These are phyloP conservation scores for Alternaria tenuissima DNA, from an alignment of 2,329 filamentous ascomycete genomes.

Conservation along the genomic window DNA sequence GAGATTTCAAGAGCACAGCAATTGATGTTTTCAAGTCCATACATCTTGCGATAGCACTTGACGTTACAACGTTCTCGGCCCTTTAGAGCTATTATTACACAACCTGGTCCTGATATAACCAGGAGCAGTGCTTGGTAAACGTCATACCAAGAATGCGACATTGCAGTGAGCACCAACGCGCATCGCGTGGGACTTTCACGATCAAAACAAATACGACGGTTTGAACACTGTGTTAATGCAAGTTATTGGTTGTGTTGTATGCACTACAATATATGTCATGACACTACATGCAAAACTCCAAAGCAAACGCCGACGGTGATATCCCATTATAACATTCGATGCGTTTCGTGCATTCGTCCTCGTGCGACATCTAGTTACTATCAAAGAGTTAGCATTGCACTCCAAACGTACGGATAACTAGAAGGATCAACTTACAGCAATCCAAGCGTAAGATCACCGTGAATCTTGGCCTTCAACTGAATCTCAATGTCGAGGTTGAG, in stretches of 20 bases:
- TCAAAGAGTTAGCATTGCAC: slow-evolving; percentile 23
- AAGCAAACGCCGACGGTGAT: slow-evolving; percentile 37
- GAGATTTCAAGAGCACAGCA: not conserved
- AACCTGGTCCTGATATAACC: not conserved
- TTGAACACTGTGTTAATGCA: not conserved
- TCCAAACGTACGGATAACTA: not conserved
- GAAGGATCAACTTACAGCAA: slow-evolving; percentile 54
- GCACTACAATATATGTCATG: slow-evolving; percentile 30
- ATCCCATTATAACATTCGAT: slow-evolving; percentile 13
- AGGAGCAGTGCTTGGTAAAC: not conserved
- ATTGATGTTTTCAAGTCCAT: not conserved
- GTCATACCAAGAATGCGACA: not conserved
- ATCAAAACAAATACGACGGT: not conserved
- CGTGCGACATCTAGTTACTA: slow-evolving; percentile 40
- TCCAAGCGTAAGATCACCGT: slow-evolving; percentile 69
- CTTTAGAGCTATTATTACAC: not conserved
- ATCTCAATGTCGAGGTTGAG: slow-evolving; percentile 70
- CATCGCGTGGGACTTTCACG: not conserved
- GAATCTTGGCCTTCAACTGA: slow-evolving; percentile 70
- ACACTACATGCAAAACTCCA: slow-evolving; percentile 31
- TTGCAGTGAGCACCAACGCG: not conserved
- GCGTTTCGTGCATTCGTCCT: slow-evolving; percentile 28
- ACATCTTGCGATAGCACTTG: not conserved
- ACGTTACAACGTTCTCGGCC: not conserved
- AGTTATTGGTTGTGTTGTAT: slow-evolving; percentile 24